Evolutionary conservation across 768 basidiomycete genomes (phyloP).

Genomic region (Termitomyces sp.): DNA sequence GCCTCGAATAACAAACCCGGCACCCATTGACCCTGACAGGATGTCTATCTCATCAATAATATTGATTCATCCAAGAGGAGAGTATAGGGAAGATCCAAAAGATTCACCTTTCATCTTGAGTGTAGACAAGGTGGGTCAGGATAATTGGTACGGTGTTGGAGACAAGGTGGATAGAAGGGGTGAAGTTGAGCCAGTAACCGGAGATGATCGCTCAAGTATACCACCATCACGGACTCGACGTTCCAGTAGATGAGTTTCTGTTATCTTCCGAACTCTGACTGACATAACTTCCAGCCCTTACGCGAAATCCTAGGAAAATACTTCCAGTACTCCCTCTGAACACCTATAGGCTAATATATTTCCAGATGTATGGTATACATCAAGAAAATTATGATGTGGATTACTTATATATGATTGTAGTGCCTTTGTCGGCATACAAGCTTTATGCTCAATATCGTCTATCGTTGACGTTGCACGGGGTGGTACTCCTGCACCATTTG

Average conservation of each 20-base stretch:
- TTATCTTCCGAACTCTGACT: neutral
- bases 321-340: constrained; percentile 31
- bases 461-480: constrained; percentile 41
- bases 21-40: constrained; percentile 8
- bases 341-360: constrained; percentile 48
- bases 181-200: neutral
- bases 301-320: constrained; percentile 18
- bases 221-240: neutral
- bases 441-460: constrained; percentile 44
- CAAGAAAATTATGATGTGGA: neutral
- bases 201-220: neutral
- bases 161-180: neutral
- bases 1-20: neutral
- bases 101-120: neutral
- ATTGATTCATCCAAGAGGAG: neutral
- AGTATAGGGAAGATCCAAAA: neutral
- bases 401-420: constrained; percentile 17
- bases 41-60: constrained; percentile 1
- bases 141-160: neutral
- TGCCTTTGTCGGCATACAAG: constrained; percentile 38
- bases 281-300: neutral
- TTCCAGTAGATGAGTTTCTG: neutral
- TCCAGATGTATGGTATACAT: constrained; percentile 41
- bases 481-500: constrained; percentile 45
- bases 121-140: too few species aligned